Evolutionary conservation across 139 green algal species (phyloP), one percentile per base, ranked within the genome.

Genomic region (Chlamydomonas applanata): DNA sequence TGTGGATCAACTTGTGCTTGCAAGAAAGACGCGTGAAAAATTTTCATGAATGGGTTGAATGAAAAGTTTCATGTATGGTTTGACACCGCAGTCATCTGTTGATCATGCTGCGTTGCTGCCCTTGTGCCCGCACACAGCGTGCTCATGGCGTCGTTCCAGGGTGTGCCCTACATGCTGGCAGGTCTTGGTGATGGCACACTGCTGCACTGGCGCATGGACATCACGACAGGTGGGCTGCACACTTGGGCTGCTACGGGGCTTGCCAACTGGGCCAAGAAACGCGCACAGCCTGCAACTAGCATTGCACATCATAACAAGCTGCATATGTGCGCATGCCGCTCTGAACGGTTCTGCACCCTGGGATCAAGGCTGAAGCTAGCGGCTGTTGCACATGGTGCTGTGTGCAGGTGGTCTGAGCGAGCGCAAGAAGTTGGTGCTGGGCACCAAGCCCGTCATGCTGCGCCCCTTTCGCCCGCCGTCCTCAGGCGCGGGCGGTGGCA

Each of bases 401-500:
- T 49, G 40, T 49, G 40, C 22, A 57, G 67, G 69, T 35, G 35
- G 32, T 17, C 82, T 96, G 22, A 82, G 60, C 0, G 89, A 96
- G 7, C 79, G 90, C 13, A 97, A 96, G 83, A 88, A 85, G 71
- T 61, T 98, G 24, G 82, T 87, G 56, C 83, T 98, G 61, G 96
- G 95, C 63, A 97, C 93, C 36, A 94, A 97, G 83, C 94, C 96
- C 40, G 92, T 98, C 74, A 87, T 84, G 40, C 84, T 99, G 64
- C 81, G 84, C 25, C 78, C 84, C 2, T 97, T 98, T 75, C 49
- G 32, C 57, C 27, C 32, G 53, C 36, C 65, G 54, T 2, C 63
- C 73, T 25, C 22, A 11, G 59, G 59, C 25, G 3, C n/a, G 22
- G 54, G n/a, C 9, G 54, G 53, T 22, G 74, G 54, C 24, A 54